Conservation (phyloP, 2,329 filamentous ascomycete species). For the Chaetomiaceae sp. region DNA sequence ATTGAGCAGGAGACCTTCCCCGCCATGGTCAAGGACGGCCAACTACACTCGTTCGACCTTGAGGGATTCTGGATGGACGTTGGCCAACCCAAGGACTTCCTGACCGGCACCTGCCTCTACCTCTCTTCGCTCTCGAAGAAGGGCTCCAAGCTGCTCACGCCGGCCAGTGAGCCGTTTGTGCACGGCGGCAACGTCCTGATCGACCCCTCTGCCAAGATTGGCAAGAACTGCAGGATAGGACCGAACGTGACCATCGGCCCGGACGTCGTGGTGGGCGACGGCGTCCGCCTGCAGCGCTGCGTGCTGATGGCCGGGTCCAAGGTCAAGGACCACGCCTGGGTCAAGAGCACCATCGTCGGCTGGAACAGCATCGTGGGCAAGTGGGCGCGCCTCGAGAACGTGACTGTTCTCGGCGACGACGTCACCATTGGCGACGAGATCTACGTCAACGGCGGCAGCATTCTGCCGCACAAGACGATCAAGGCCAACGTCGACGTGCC, state of each 20-base stretch:
- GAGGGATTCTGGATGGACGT: slow-evolving; percentile 99
- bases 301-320: slow-evolving; percentile 85
- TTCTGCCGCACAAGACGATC: slow-evolving; percentile 97
- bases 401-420: slow-evolving; percentile 95
- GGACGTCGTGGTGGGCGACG: slow-evolving; percentile 86
- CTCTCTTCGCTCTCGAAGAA: slow-evolving; percentile 89
- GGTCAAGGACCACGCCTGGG: slow-evolving; percentile 98
- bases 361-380: slow-evolving; percentile 96
- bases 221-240: slow-evolving; percentile 96
- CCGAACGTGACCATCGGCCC: slow-evolving; percentile 96
- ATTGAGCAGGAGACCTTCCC: slow-evolving; percentile 99
- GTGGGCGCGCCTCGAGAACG: slow-evolving; percentile 96
- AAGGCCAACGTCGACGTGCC: slow-evolving; percentile 90
- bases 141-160: slow-evolving; percentile 75
- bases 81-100: slow-evolving; percentile 96
- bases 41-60: slow-evolving; percentile 92
- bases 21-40: slow-evolving; percentile 80
- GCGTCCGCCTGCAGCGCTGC: slow-evolving; percentile 88
- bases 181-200: slow-evolving; percentile 94
- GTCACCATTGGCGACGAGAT: slow-evolving; percentile 97
- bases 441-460: slow-evolving; percentile 94
- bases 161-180: slow-evolving; percentile 71
- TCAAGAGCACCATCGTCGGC: slow-evolving; percentile 97
- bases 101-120: slow-evolving; percentile 93
- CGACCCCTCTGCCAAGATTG: slow-evolving; percentile 90